Evolutionary conservation across 2,329 filamentous ascomycete genomes (phyloP).

Genomic region (Basipetospora chlamydospora): DNA sequence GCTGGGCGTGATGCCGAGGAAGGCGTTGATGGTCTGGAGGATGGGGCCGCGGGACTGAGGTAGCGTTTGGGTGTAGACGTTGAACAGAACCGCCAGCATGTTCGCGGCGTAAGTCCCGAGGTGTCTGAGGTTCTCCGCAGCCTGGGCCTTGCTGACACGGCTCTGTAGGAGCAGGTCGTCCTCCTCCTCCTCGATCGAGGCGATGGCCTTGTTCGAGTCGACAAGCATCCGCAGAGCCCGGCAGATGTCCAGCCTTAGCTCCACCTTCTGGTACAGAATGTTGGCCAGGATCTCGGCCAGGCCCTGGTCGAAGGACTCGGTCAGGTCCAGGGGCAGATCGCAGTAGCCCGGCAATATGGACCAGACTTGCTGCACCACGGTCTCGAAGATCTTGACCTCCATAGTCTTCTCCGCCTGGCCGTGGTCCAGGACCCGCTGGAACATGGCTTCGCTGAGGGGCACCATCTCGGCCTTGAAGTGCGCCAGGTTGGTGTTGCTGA

Average conservation of each 20-base stretch:
- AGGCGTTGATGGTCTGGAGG: constrained; percentile 86
- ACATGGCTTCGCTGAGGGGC: constrained; percentile 79
- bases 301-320: constrained; percentile 62
- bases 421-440: constrained; percentile 75
- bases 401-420: constrained; percentile 76
- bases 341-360: constrained; percentile 88
- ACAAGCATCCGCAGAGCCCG: constrained; percentile 73
- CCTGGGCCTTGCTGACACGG: constrained; percentile 59
- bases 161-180: constrained; percentile 66
- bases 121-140: constrained; percentile 68
- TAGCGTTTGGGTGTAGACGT: constrained; percentile 92
- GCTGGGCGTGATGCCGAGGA: constrained; percentile 71
- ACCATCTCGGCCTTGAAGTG: constrained; percentile 82
- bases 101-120: constrained; percentile 71
- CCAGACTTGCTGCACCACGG: constrained; percentile 91
- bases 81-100: constrained; percentile 92
- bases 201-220: constrained; percentile 78
- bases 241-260: constrained; percentile 77
- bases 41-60: constrained; percentile 86
- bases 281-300: constrained; percentile 89
- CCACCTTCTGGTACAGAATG: constrained; percentile 80
- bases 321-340: constrained; percentile 71
- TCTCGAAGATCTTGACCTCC: constrained; percentile 96
- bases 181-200: constrained; percentile 51
- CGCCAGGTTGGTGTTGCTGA: constrained; percentile 71